A percentile compares a stretch with the other conserved stretches of the same genome.
Conservation (phyloP, 371 early-diverging fungal species). For the Mucor velutinosus region DNA sequence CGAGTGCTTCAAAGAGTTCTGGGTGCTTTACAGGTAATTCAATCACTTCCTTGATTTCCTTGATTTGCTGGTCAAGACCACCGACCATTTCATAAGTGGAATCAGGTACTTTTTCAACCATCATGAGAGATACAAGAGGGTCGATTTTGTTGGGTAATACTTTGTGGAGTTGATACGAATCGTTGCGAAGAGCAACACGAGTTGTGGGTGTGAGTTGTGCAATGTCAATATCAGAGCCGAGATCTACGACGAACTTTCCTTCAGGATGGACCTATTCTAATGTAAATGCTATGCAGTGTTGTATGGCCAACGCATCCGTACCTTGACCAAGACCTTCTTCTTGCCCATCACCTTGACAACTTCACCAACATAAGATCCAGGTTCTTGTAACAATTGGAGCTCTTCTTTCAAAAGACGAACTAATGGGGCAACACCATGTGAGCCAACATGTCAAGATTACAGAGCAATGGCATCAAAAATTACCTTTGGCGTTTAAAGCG, state of each 20-base stretch:
- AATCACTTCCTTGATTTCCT: constrained; percentile 99
- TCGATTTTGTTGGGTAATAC: constrained; percentile 99
- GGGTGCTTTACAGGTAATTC: constrained; percentile 96
- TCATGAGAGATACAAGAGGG: constrained; percentile 99
- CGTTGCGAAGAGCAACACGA: constrained; percentile 96
- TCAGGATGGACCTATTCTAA: constrained; percentile 90
- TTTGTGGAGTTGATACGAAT: constrained; percentile 98
- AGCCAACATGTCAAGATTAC: too few species aligned
- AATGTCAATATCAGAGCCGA: constrained; percentile 91
- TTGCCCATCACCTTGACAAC: constrained; percentile 99
- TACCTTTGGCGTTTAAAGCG: constrained; percentile 94
- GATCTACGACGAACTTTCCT: constrained; percentile 99
- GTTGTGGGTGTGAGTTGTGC: constrained; percentile 92
- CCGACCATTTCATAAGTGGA: constrained; percentile 99
- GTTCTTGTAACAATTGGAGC: constrained; percentile 96
- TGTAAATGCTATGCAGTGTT: neutral
- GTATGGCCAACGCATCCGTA: constrained; percentile 22
- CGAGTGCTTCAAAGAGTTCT: constrained; percentile 52
- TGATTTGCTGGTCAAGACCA: constrained; percentile 99
- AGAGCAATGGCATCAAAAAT: neutral
- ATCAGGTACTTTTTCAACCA: constrained; percentile 99
- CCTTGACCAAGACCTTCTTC: constrained; percentile 98
- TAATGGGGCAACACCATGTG: constrained; percentile 25
- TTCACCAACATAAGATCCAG: constrained; percentile 98
- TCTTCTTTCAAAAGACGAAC: constrained; percentile 99